These are phyloP conservation scores for Solioccasus polychromus DNA, from an alignment of 768 basidiomycete genomes.

Conservation along the genomic window DNA sequence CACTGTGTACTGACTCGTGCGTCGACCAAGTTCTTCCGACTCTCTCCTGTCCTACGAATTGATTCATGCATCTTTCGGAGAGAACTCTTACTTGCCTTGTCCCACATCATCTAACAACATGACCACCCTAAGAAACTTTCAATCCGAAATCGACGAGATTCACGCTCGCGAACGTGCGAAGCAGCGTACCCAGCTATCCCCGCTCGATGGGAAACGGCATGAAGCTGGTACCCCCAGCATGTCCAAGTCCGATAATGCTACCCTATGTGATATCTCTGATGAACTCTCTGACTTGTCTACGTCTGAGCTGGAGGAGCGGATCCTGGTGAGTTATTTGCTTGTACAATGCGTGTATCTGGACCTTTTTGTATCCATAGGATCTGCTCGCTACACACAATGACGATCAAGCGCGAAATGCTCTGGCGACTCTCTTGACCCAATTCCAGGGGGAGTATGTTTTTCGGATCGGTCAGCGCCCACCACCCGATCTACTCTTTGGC, in stretches of 20 bases:
- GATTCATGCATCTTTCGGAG: constrained; percentile 14
- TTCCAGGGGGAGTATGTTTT: constrained; percentile 73
- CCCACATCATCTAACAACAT: constrained; percentile 14
- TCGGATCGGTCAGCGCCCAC: constrained; percentile 67
- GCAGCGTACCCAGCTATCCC: constrained; percentile 42
- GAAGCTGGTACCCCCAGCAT: constrained; percentile 33
- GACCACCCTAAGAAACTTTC: constrained; percentile 39
- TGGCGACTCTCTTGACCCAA: constrained; percentile 66
- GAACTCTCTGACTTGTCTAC: constrained; percentile 7
- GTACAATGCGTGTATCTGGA: background rate
- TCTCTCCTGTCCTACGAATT: constrained; percentile 3
- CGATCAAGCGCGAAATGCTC: constrained; percentile 57
- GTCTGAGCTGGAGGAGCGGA: constrained; percentile 16
- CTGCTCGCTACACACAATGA: constrained; percentile 42
- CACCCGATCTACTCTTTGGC: constrained; percentile 51
- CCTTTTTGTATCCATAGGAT: constrained; percentile 29
- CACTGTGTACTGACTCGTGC: too few species aligned
- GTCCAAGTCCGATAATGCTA: background rate
- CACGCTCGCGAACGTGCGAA: constrained; percentile 63
- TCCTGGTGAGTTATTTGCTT: constrained; percentile 13
- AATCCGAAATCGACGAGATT: constrained; percentile 77
- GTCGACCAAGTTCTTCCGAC: background rate
- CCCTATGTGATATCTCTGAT: background rate
- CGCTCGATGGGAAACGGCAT: constrained; percentile 41
- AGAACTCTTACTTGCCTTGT: background rate